Base-by-base conservation (phyloP, 805 yeast species). In the Metschnikowia drakensbergensis region DNA sequence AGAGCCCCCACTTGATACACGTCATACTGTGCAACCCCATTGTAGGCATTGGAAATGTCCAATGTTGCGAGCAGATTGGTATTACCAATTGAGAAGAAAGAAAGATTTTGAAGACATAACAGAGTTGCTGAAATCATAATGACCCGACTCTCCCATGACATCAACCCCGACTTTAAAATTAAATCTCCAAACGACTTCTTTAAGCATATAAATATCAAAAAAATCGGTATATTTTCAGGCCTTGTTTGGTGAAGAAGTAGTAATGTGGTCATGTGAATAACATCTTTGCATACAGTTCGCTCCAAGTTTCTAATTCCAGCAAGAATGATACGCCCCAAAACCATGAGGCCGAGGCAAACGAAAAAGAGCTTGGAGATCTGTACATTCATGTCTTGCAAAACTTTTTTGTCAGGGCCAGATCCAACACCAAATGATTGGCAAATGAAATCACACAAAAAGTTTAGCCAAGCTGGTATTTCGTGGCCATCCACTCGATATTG, bases 51-150 rank as follows among this genome's bases (percentile, higher is more conserved):
- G 0, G 96, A 81, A 25, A 94, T 74, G 59, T 92, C 97, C 23
- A 94, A 83, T 0, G 97, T 85, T 0, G 97, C 92, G 56, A 94
- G 75, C 35, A 96, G 88, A 61, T 94, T 94, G 0, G 98, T 90
- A 44, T 88, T 88, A 0, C 98, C 98, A 63, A 86, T 75, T 22
- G 88, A 87, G 69, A 88, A 94, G 62, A 92, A 94, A 0, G 90
- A 69, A 37, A 89, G 70, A 55, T 88, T 83, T 61, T 89, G 95
- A 42, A 89, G 54, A 23, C 85, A 63, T 3, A 89, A 54, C 2
- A 69, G 67, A 49, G 76, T 65, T 3, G 72, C 37, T 0, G 77
- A 50, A 1, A 62, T 45, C 11, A 66, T 33, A 11, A 64, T n/a
- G 1, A 66, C 52, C 10, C 33, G 27, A 26, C 29, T 25, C n/a